A percentile compares a stretch with the other conserved stretches of the same genome.
Conservation (phyloP, 2,329 filamentous ascomycete species). For the Sporothrix brasiliensis region DNA sequence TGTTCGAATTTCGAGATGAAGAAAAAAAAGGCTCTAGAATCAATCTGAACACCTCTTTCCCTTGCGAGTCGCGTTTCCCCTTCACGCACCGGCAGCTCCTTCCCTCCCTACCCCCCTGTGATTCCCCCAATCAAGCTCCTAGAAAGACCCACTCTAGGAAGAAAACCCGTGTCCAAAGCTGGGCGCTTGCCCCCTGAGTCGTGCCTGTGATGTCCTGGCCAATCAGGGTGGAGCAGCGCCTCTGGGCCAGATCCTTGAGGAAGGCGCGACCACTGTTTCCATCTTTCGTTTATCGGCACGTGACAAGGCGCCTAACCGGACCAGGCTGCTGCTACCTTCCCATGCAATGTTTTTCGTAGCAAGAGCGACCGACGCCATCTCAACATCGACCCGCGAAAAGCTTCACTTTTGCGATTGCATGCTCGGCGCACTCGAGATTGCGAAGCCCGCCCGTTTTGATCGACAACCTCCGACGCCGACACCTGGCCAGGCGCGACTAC, state of each 20-base stretch:
- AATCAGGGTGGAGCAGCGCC: slow-evolving; percentile 17
- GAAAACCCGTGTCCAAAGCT: slow-evolving; percentile 33
- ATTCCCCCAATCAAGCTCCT: slow-evolving; percentile 18
- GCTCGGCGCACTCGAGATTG: background rate
- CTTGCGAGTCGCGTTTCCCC: slow-evolving; percentile 25
- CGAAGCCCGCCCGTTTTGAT: background rate
- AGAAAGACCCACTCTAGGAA: slow-evolving; percentile 18
- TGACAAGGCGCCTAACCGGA: slow-evolving; percentile 22
- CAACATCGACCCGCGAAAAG: slow-evolving; percentile 14
- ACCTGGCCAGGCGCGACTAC: background rate
- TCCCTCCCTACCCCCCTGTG: slow-evolving; percentile 11
- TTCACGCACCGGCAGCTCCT: slow-evolving; percentile 15
- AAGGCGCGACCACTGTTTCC: background rate
- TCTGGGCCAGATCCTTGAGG: background rate
- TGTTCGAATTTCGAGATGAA: background rate
- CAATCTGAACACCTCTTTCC: slow-evolving; percentile 25
- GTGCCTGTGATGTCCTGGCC: slow-evolving; percentile 21
- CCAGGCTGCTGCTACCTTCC: slow-evolving; percentile 11
- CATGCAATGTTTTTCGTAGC: slow-evolving; percentile 1
- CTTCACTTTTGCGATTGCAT: slow-evolving; percentile 13
- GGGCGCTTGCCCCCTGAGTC: slow-evolving; percentile 29
- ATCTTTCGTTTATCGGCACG: slow-evolving; percentile 21
- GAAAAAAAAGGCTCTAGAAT: background rate
- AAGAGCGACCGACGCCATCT: slow-evolving; percentile 14
- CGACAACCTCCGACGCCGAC: background rate